Evolutionary conservation across 139 green algal species (phyloP).

Genomic region (Coccomyxa sp.): DNA sequence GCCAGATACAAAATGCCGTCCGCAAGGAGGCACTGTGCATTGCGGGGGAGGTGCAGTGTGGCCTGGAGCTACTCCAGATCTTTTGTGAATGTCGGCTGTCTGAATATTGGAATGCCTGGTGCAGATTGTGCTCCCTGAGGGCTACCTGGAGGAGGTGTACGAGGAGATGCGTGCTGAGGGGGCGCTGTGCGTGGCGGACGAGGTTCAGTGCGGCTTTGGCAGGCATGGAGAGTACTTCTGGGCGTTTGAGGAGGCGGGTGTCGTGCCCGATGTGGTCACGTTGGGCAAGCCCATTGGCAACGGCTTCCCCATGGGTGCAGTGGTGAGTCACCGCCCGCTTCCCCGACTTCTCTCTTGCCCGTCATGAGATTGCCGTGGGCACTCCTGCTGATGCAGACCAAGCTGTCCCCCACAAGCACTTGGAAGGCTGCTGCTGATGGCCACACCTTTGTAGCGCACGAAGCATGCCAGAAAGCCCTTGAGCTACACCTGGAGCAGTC

Average conservation of each 20-base stretch:
- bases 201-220: conserved; percentile 73
- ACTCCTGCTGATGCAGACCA: too few relatives aligned
- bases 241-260: conserved; percentile 51
- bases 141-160: conserved; percentile 52
- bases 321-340: conserved; percentile 24
- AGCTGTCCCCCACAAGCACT: too few relatives aligned
- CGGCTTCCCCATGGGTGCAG: conserved; percentile 62
- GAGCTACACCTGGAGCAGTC: not conserved
- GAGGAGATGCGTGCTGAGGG: conserved; percentile 43
- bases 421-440: not conserved
- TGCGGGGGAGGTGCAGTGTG: conserved; percentile 71
- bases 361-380: too few relatives aligned
- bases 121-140: conserved; percentile 22
- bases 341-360: not conserved
- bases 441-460: too few relatives aligned
- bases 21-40: conserved; percentile 49
- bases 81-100: too few relatives aligned
- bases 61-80: too few relatives aligned
- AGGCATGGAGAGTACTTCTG: conserved; percentile 57
- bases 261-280: conserved; percentile 69
- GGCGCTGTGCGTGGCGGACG: conserved; percentile 61
- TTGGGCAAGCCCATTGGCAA: conserved; percentile 73
- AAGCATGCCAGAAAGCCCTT: not conserved
- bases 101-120: not conserved
- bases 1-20: conserved; percentile 51